These are phyloP conservation scores for Colletotrichum gigasporum DNA, from an alignment of 2,329 filamentous ascomycete genomes.

Conservation along the genomic window DNA sequence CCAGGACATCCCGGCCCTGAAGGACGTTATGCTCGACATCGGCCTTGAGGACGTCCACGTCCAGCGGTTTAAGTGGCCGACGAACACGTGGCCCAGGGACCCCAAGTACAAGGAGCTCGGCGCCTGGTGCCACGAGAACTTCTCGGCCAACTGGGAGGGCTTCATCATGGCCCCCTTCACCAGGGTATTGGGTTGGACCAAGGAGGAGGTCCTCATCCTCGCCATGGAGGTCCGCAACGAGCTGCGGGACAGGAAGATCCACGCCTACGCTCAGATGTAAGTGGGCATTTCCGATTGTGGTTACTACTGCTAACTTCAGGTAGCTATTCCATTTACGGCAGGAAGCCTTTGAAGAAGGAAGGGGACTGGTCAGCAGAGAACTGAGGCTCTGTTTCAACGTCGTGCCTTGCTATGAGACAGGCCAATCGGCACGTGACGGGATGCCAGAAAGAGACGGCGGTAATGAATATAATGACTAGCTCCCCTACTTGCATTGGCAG, in stretches of 20 bases:
- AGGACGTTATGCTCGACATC: slow-evolving; percentile 54
- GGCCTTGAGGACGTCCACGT: slow-evolving; percentile 64
- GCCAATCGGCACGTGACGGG: no score
- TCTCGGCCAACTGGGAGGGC: neutral
- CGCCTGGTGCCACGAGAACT: slow-evolving; percentile 25
- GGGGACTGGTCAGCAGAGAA: neutral
- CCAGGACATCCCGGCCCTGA: slow-evolving; percentile 48
- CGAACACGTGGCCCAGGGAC: slow-evolving; percentile 61
- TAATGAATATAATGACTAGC: no score
- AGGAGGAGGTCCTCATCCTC: slow-evolving; percentile 3
- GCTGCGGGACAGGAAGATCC: slow-evolving; percentile 34
- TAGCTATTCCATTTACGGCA: neutral
- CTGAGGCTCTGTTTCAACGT: neutral
- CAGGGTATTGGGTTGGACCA: slow-evolving; percentile 7
- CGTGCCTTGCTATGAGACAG: no score
- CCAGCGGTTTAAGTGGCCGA: slow-evolving; percentile 57
- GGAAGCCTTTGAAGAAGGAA: neutral
- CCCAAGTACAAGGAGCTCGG: slow-evolving; percentile 61
- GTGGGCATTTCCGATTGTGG: no score
- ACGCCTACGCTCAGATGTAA: slow-evolving; percentile 44
- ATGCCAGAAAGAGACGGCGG: no score
- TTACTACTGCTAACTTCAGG: neutral
- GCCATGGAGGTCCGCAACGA: slow-evolving; percentile 32
- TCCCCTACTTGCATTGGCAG: no score
- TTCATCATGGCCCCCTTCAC: slow-evolving; percentile 33